Evolutionary conservation across 257 asterid species (phyloP).

Genomic region (Capsicum pubescens): DNA sequence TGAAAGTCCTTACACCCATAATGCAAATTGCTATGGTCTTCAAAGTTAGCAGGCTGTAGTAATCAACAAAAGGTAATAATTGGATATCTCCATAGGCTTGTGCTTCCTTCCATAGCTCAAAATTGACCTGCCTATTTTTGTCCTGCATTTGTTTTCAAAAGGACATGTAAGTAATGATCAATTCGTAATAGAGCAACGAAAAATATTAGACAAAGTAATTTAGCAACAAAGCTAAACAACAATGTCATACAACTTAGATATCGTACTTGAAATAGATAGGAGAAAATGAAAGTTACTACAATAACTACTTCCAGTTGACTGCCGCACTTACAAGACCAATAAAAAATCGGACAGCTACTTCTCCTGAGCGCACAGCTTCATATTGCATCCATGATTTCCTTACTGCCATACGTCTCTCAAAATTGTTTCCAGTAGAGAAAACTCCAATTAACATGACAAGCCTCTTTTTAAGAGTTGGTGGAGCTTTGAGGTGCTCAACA

Average conservation of each 20-base stretch:
- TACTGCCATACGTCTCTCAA: slow-evolving; percentile 92
- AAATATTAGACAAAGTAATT: not conserved
- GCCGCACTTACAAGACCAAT: slow-evolving; percentile 90
- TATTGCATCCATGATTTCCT: slow-evolving; percentile 98
- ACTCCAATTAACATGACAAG: slow-evolving; percentile 74
- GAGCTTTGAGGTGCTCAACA: slow-evolving; percentile 68
- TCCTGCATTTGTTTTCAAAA: slow-evolving; percentile 55
- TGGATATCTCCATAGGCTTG: slow-evolving; percentile 81
- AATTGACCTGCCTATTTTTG: slow-evolving; percentile 82
- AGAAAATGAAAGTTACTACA: slow-evolving; percentile 20
- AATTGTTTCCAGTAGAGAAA: slow-evolving; percentile 91
- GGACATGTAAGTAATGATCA: not conserved
- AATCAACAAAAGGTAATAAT: slow-evolving; percentile 94
- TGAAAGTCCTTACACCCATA: slow-evolving; percentile 63
- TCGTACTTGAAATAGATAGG: not conserved
- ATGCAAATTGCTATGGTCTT: slow-evolving; percentile 89
- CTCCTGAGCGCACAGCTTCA: slow-evolving; percentile 72
- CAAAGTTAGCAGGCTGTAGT: slow-evolving; percentile 80
- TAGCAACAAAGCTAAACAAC: not conserved
- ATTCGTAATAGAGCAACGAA: not conserved
- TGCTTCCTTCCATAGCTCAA: slow-evolving; percentile 87
- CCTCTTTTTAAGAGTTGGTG: slow-evolving; percentile 54
- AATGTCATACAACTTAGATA: not conserved
- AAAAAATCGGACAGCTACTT: slow-evolving; percentile 90
- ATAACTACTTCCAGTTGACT: slow-evolving; percentile 26